Conservation (phyloP, 257 asterid genomes). For the Scutellaria baicalensis region DNA sequence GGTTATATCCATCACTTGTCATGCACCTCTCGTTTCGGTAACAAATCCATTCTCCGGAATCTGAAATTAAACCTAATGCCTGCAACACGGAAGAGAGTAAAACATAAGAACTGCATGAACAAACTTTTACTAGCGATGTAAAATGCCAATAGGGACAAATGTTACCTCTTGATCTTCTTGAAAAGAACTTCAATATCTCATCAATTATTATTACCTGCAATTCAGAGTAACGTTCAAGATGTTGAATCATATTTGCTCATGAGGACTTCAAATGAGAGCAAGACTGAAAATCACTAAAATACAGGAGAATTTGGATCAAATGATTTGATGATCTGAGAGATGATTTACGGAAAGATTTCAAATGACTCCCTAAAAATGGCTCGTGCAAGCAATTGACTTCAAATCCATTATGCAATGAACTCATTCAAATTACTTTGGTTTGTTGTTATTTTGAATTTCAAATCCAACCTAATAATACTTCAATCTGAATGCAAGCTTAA, state of each 20-base stretch:
- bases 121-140: not conserved
- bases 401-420: too few relatives aligned
- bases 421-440: too few relatives aligned
- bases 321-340: too few relatives aligned
- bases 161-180: constrained; percentile 59
- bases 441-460: too few relatives aligned
- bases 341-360: too few relatives aligned
- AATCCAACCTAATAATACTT: too few relatives aligned
- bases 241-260: not conserved
- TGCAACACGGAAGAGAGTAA: constrained; percentile 15
- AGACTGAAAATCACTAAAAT: too few relatives aligned
- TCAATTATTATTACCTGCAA: constrained; percentile 88
- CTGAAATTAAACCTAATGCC: constrained; percentile 58
- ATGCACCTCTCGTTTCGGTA: constrained; percentile 68
- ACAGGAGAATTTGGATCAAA: too few relatives aligned
- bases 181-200: constrained; percentile 86
- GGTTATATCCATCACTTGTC: constrained; percentile 33
- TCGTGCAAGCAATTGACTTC: too few relatives aligned
- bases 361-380: too few relatives aligned
- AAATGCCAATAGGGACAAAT: not conserved
- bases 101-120: not conserved
- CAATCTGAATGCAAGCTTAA: too few relatives aligned
- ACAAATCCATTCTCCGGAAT: constrained; percentile 71
- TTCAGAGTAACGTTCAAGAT: not conserved
- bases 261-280: too few relatives aligned